Evolutionary conservation across 257 asterid genomes (phyloP), one percentile per base, ranked within the genome.

Genomic region (Apocynum venetum): DNA sequence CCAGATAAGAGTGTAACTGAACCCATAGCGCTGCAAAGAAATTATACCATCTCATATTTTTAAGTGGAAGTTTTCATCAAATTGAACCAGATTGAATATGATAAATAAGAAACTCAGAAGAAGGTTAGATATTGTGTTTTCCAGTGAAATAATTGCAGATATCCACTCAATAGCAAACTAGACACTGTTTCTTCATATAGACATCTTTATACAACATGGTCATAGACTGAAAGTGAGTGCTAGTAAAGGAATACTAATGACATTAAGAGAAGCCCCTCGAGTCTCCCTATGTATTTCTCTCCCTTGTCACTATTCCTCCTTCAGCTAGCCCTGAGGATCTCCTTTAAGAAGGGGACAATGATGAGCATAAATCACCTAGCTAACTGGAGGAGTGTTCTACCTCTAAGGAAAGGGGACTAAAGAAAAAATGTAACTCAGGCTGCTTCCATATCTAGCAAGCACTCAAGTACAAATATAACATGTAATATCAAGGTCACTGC

Each of bases 1-100:
- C 97, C 98, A 66, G 98, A 94, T 88, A 94, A 85, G 81, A 94
- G 89, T 68, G 89, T 85, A 78, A 94, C 90, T 79, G 84, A 83
- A 72, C 97, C 98, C 89, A 92, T 82, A 72, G 96, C 98, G 88
- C 97, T 94, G 94, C 79, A 76, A 82, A 78, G 65, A 74, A 64
- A 76, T 76, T 67, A 80, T 76, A 76, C 69, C 76, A 76, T 72
- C 80, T 49, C 20, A 70, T 35, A 69, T 53, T 55, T 49, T 12
- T 43, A 55, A 73, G 40, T 38, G 51, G 31, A 66, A 66, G 48
- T 66, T 40, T 38, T 66, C 49, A 64, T 64, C 70, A 64, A 40
- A 63, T 17, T 17, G 1, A 40, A 40, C 72, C 25, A 66, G 72
- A 17, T 66, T 40, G 25, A 66, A 66, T 40, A 40, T 40, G 57